phyloP scores from a whole-genome alignment of 192 early-diverging fungal genomes.

The Backusella macrospora region DNA sequence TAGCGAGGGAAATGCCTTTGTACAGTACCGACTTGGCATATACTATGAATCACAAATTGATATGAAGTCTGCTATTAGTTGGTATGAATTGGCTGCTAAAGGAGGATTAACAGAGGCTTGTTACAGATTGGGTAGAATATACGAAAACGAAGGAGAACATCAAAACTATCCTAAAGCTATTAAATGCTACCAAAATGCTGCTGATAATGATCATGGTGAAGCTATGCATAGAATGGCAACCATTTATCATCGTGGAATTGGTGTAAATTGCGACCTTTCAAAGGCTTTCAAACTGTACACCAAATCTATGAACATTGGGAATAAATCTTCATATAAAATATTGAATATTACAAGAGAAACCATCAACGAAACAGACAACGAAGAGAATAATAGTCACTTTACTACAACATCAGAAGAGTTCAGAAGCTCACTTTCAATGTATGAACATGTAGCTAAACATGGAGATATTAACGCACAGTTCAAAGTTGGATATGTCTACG shows the following conservation, averaged over 20 bases:
- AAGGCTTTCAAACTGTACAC: neutral
- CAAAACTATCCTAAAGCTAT: neutral
- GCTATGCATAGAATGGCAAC: neutral
- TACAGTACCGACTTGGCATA: too few species aligned
- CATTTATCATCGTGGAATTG: neutral
- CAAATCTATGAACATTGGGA: too few species aligned
- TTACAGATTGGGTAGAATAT: neutral
- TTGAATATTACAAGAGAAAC: neutral
- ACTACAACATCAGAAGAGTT: neutral
- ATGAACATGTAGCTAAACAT: too few species aligned
- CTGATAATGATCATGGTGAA: neutral
- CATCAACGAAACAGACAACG: neutral
- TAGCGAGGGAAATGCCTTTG: too few species aligned
- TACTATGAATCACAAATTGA: too few species aligned
- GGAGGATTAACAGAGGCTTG: neutral
- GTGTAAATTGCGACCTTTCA: neutral
- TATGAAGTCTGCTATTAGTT: too few species aligned
- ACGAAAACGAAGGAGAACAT: neutral
- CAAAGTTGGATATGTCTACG: too few species aligned
- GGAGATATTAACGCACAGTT: too few species aligned
- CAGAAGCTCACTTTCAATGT: too few species aligned
- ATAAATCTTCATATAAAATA: too few species aligned
- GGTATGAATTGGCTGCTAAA: too few species aligned
- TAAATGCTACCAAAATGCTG: neutral
- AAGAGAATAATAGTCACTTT: neutral